Conservation (phyloP, 164 flowering plant species). For the Tetracentron sinense region DNA sequence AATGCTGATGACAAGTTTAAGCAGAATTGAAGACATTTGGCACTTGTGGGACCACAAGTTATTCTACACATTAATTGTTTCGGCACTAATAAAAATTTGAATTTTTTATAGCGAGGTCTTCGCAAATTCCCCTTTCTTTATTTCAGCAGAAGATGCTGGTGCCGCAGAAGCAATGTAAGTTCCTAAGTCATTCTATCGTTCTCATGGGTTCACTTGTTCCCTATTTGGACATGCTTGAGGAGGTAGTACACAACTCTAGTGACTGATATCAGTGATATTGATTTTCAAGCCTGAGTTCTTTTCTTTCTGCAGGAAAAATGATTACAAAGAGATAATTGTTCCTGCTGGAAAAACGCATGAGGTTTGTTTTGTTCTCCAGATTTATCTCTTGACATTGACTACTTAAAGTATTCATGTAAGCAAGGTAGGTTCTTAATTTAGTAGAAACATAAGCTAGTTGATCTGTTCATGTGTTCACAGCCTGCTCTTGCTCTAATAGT, state of each 20-base stretch:
- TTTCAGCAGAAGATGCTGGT: constrained; percentile 82
- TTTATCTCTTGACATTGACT: not conserved
- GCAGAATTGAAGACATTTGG: not conserved
- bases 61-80: not conserved
- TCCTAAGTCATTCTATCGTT: not conserved
- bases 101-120: constrained; percentile 67
- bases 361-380: constrained; percentile 39
- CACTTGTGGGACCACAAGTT: not conserved
- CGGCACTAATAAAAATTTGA: not conserved
- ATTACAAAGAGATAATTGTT: constrained; percentile 65
- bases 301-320: constrained; percentile 43
- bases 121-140: constrained; percentile 89
- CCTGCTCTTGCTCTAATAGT: not conserved
- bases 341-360: constrained; percentile 80
- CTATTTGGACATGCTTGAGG: not conserved
- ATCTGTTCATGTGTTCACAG: not conserved
- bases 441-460: not conserved
- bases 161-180: constrained; percentile 49
- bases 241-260: not conserved
- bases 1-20: not conserved
- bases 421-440: not conserved
- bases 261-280: no score
- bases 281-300: not conserved
- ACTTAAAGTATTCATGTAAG: no score
- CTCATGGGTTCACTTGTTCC: not conserved